Conservation (phyloP, 2,329 filamentous ascomycete genomes). For the Colletotrichum plurivorum region DNA sequence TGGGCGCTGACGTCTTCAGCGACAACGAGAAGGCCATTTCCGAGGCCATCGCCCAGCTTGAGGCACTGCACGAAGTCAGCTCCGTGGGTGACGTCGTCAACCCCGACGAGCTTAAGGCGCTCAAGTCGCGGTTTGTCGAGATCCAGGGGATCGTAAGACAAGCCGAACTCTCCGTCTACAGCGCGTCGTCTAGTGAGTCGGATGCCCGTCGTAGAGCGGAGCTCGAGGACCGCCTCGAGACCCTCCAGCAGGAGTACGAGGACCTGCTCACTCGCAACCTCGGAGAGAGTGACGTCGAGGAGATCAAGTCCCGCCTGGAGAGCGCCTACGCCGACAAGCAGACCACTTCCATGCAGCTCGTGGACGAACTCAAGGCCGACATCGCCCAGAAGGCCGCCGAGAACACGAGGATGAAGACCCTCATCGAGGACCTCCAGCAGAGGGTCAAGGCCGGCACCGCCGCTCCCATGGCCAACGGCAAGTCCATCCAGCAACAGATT, state of each 20-base stretch:
- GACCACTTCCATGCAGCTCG: constrained; percentile 79
- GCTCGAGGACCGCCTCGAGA: constrained; percentile 81
- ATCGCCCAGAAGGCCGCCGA: constrained; percentile 84
- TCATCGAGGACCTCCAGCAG: constrained; percentile 85
- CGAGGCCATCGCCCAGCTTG: constrained; percentile 86
- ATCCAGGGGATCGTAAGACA: constrained; percentile 94
- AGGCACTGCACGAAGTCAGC: constrained; percentile 82
- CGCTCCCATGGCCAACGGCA: constrained; percentile 80
- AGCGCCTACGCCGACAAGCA: constrained; percentile 83
- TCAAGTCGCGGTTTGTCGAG: constrained; percentile 85
- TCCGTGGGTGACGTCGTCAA: constrained; percentile 83
- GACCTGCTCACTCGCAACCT: constrained; percentile 85
- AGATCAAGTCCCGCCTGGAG: constrained; percentile 85
- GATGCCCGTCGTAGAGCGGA: constrained; percentile 79
- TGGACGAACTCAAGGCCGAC: constrained; percentile 83
- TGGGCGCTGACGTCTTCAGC: constrained; percentile 93
- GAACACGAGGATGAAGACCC: constrained; percentile 82
- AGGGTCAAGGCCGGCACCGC: constrained; percentile 75
- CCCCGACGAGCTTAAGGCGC: constrained; percentile 82
- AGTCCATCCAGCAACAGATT: constrained; percentile 97
- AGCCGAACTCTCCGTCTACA: constrained; percentile 88
- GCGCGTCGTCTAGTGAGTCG: constrained; percentile 74
- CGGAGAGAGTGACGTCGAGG: constrained; percentile 82
- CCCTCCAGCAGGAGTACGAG: constrained; percentile 87
- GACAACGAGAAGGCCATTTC: constrained; percentile 91